Evolutionary conservation across 805 yeast species (phyloP).

Genomic region (Candida wancherniae): DNA sequence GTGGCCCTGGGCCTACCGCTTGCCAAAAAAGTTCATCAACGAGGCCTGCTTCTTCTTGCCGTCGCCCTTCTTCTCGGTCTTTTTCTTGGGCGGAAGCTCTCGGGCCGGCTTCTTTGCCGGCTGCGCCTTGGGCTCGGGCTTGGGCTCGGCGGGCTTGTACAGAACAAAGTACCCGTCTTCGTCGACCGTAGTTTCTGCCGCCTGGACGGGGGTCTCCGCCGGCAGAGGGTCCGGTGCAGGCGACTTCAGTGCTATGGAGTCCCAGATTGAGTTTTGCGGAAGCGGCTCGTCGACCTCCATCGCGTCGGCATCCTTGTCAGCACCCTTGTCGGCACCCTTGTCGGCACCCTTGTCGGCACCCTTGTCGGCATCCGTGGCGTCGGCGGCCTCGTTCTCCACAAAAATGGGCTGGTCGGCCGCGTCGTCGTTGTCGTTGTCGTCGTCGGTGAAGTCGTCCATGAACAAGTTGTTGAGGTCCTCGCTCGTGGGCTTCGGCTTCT

Average conservation of each 20-base stretch:
- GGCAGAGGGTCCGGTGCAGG: background rate
- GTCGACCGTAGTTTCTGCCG: slow-evolving; percentile 24
- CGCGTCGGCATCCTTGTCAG: background rate
- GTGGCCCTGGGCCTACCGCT: slow-evolving; percentile 19
- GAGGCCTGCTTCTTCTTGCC: slow-evolving; percentile 39
- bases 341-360: slow-evolving; percentile 1
- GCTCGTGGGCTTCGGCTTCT: slow-evolving; percentile 3
- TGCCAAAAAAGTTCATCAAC: slow-evolving; percentile 46
- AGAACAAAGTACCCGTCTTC: slow-evolving; percentile 51
- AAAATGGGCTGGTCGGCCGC: slow-evolving; percentile 14
- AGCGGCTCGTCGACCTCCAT: background rate
- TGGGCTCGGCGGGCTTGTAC: slow-evolving; percentile 17
- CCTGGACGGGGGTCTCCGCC: background rate
- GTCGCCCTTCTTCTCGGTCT: slow-evolving; percentile 8
- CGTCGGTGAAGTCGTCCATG: slow-evolving; percentile 17
- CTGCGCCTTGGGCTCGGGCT: slow-evolving; percentile 2
- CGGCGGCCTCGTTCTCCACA: slow-evolving; percentile 5
- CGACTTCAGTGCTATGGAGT: slow-evolving; percentile 3
- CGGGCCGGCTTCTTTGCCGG: slow-evolving; percentile 2
- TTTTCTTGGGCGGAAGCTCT: slow-evolving; percentile 1
- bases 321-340: background rate
- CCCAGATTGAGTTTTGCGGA: slow-evolving; percentile 5
- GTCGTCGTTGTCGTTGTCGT: slow-evolving; percentile 6
- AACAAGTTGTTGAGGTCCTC: slow-evolving; percentile 12
- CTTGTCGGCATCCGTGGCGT: background rate